phyloP scores from a whole-genome alignment of 2,329 filamentous ascomycete species.

The Diaporthe aspalathi region DNA sequence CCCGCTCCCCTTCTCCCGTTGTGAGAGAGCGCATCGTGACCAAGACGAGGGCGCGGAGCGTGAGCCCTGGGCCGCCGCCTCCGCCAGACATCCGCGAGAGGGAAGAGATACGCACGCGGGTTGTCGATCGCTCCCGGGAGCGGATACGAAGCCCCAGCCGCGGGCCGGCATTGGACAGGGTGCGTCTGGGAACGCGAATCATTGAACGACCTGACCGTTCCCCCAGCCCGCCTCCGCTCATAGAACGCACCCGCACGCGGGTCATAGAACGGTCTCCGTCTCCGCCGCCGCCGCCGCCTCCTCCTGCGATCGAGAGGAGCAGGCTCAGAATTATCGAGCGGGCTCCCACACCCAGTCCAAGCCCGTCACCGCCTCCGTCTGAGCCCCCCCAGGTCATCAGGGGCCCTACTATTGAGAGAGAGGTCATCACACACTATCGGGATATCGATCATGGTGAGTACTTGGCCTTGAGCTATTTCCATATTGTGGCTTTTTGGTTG shows the following conservation, averaged over 20 bases:
- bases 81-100: constrained; percentile 45
- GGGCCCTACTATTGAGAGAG: constrained; percentile 84
- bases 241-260: constrained; percentile 53
- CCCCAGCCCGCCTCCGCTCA: constrained; percentile 49
- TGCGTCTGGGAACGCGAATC: constrained; percentile 47
- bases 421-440: constrained; percentile 89
- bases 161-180: constrained; percentile 38
- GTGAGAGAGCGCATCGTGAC: constrained; percentile 56
- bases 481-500: too few relatives aligned
- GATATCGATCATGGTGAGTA: constrained; percentile 86
- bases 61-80: constrained; percentile 48
- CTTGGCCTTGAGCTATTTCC: background rate
- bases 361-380: constrained; percentile 65
- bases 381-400: constrained; percentile 75
- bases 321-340: constrained; percentile 62
- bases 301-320: constrained; percentile 58
- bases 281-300: constrained; percentile 47
- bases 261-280: constrained; percentile 56
- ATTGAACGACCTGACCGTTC: constrained; percentile 55
- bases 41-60: constrained; percentile 54
- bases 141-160: constrained; percentile 43
- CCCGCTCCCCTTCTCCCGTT: constrained; percentile 56
- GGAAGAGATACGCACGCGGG: constrained; percentile 46
- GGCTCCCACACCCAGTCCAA: constrained; percentile 58
- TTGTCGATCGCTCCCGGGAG: constrained; percentile 49